Conservation (phyloP, 306 rosid genomes). For the Casuarina cunninghamiana region DNA sequence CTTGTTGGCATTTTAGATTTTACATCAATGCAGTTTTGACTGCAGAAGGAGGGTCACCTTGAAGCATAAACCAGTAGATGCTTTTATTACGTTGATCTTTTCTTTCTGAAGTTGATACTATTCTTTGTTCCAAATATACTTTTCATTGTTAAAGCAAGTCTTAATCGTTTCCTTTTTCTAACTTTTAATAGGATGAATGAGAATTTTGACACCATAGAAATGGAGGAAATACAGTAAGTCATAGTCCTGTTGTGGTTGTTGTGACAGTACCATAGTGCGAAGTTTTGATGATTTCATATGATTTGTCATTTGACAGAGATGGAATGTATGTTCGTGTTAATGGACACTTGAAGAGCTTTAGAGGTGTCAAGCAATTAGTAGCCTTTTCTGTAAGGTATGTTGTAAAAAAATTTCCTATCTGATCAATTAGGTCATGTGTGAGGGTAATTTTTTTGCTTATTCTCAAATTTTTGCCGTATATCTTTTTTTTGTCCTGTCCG, state of each 20-base stretch:
- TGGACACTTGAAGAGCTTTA: constrained; percentile 83
- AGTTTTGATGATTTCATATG: background rate
- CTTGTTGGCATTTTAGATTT: background rate
- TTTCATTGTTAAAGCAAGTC: background rate
- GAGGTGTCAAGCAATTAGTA: constrained; percentile 60
- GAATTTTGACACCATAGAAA: constrained; percentile 63
- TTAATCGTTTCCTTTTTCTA: constrained; percentile 5
- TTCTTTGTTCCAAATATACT: background rate
- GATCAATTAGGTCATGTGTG: background rate
- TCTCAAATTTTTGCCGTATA: background rate
- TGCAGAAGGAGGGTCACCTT: background rate
- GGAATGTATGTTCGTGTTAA: constrained; percentile 68
- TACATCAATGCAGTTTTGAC: background rate
- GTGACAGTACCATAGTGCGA: background rate
- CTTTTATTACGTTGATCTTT: background rate
- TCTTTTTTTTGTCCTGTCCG: background rate
- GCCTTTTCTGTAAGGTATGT: constrained; percentile 84
- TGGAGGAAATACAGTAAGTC: constrained; percentile 75
- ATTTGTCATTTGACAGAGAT: constrained; percentile 38
- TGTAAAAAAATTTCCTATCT: background rate
- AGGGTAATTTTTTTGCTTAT: background rate
- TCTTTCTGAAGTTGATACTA: background rate
- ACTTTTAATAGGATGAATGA: constrained; percentile 70
- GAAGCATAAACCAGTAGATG: background rate
- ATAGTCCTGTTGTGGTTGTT: background rate